Evolutionary conservation across 345 rosid species (phyloP).

Genomic region (Noccaea caerulescens): DNA sequence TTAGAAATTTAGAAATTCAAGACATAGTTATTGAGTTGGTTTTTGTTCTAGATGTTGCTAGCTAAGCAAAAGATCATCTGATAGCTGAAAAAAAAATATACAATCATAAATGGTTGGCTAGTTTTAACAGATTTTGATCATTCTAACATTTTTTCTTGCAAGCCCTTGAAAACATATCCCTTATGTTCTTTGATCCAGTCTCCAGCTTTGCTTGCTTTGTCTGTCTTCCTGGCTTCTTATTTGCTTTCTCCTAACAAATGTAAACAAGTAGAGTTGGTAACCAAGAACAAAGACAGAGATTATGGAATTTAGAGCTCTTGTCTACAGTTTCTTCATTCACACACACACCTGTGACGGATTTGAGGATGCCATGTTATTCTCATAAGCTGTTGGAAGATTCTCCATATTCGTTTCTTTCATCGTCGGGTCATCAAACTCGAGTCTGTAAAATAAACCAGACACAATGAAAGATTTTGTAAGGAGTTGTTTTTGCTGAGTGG

Average conservation of each 20-base stretch:
- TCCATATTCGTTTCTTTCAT: conserved; percentile 47
- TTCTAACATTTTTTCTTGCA: conserved; percentile 53
- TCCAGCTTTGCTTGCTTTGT: conserved; percentile 68
- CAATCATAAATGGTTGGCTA: neutral
- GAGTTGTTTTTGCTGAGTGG: neutral
- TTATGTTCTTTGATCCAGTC: conserved; percentile 79
- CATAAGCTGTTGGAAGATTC: conserved; percentile 37
- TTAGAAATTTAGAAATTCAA: neutral
- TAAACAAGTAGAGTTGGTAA: neutral
- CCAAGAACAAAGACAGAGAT: conserved; percentile 7
- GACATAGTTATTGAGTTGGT: neutral
- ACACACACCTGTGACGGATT: conserved; percentile 55
- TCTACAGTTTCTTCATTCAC: conserved; percentile 1
- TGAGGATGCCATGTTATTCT: conserved; percentile 45
- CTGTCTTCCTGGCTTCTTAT: conserved; percentile 55
- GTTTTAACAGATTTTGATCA: conserved; percentile 1
- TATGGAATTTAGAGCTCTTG: neutral
- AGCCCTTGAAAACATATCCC: conserved; percentile 82
- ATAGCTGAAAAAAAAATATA: neutral
- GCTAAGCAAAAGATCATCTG: conserved; percentile 12
- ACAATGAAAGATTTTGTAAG: neutral
- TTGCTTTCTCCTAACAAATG: conserved; percentile 55
- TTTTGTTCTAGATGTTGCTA: conserved; percentile 8
- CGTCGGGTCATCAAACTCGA: conserved; percentile 50
- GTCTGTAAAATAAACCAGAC: conserved; percentile 48